Evolutionary conservation across 108 stramenopile genomes (phyloP).

Genomic region (Nannochloropsis oceanica): DNA sequence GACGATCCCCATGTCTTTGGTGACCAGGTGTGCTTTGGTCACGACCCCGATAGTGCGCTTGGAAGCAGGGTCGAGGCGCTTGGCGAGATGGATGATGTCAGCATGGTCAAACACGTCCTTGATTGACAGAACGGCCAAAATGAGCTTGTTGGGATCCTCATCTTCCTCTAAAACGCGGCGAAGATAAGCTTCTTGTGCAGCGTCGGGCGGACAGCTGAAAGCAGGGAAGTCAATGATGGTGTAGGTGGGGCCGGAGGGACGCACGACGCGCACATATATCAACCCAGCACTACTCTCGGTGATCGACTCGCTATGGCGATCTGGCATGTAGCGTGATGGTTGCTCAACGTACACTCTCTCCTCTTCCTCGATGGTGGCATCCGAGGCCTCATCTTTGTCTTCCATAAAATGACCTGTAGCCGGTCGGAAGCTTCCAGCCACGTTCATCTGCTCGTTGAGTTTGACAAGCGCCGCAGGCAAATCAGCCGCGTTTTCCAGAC

Average conservation of each 20-base stretch:
- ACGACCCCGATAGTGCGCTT: not conserved
- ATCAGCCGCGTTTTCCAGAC: not conserved
- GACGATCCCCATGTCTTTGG: not conserved
- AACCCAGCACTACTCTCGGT: not conserved
- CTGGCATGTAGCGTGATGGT: too few species aligned
- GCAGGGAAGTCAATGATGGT: not conserved
- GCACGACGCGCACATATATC: not conserved
- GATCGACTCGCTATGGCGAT: not conserved
- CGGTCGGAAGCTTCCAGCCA: not conserved
- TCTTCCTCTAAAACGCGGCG: not conserved
- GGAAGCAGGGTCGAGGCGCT: not conserved
- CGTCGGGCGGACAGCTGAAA: not conserved
- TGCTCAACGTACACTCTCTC: not conserved
- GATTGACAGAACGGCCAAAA: not conserved
- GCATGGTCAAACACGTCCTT: not conserved
- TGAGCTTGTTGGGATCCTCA: not conserved
- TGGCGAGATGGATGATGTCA: not conserved
- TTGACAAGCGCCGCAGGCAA: not conserved
- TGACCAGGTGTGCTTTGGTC: not conserved
- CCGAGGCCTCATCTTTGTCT: not conserved
- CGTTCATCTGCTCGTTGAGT: not conserved
- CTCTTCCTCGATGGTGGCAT: not conserved
- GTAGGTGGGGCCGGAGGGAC: not conserved
- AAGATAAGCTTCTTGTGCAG: not conserved
- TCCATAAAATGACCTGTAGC: not conserved